Percentiles rank a stretch among this genome's conserved stretches.
Evolutionary conservation across 2,329 filamentous ascomycete species (phyloP).

Genomic region (Cercospora zeina): DNA sequence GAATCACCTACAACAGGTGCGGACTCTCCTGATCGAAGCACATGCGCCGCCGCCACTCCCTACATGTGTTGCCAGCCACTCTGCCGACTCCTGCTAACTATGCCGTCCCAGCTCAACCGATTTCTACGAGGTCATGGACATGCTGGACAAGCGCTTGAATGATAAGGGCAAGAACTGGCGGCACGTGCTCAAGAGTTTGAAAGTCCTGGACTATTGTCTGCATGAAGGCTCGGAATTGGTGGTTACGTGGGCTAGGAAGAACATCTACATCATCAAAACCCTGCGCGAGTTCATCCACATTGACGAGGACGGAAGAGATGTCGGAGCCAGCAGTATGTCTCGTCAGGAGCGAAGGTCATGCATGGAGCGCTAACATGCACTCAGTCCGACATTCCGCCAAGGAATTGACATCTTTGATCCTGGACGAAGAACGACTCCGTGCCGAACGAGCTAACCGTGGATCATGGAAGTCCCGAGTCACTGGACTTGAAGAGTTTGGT

Average conservation of each 20-base stretch:
- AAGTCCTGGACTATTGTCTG: conserved; percentile 95
- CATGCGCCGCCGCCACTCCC: background rate
- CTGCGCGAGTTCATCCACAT: conserved; percentile 95
- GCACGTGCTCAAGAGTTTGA: conserved; percentile 94
- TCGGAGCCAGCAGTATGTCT: conserved; percentile 86
- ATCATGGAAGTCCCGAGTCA: conserved; percentile 95
- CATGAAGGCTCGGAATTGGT: conserved; percentile 96
- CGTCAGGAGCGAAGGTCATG: too few species aligned
- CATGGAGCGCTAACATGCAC: conserved; percentile 37
- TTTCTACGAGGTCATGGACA: conserved; percentile 99
- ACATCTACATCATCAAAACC: conserved; percentile 98
- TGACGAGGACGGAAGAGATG: conserved; percentile 91
- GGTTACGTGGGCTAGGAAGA: conserved; percentile 96
- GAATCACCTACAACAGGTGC: conserved; percentile 97
- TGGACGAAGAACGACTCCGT: conserved; percentile 90
- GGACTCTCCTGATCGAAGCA: conserved; percentile 36
- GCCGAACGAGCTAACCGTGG: conserved; percentile 88
- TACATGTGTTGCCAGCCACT: background rate
- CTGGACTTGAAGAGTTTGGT: conserved; percentile 67
- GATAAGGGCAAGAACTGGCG: conserved; percentile 99
- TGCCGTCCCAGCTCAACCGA: conserved; percentile 71
- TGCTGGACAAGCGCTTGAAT: conserved; percentile 97
- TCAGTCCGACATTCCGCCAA: conserved; percentile 93
- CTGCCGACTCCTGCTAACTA: background rate
- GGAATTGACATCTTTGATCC: conserved; percentile 85